Evolutionary conservation across 2,329 filamentous ascomycete genomes (phyloP), one percentile per base, ranked within the genome.

Genomic region (Cercospora citrullina): DNA sequence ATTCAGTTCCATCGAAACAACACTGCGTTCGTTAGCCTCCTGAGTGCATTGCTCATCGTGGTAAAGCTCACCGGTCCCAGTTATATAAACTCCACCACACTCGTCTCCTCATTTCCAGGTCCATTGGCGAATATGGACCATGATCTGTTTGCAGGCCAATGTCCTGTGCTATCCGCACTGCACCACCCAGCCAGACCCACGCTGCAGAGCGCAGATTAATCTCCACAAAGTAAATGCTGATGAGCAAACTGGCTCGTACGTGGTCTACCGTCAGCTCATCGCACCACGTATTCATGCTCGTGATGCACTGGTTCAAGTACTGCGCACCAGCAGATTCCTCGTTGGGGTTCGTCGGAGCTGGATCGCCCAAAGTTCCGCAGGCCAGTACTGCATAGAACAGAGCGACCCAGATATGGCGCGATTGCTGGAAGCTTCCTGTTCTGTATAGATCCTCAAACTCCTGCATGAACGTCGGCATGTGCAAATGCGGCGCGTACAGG

Each of bases 1-100:
- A 8, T 92, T 91, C 36, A 93, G 84, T 77, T 97, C 94, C 12
- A 96, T 83, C 0, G 93, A 89, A 60, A 96, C 82, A 28, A 91
- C 86, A 70, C 88, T 90, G 74, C 45, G 45, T 23, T 65, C 28
- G 23, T 72, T 51, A 66, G 68, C 60, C 30, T 3, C 14, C n/a
- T 5, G 18, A 23, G 10, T 23, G 10, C 18, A 8, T 1, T 5
- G 51, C 5, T 45, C 45, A 18, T 55, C 12, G 14, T n/a, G 33
- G 12, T 31, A 14, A n/a, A n/a, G 48, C 83, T 76, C 77, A 89
- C 88, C 93, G 88, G 80, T 99, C 95, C 81, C 94, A 89, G 55
- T 93, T 88, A 80, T 98, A 98, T 66, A 97, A 87, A 14, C 92
- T 89, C 93, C 95, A 99, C 94, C 94, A 99, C 2, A 95, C 87